Percentiles rank a stretch among this genome's conserved stretches.
Evolutionary conservation across 139 green algal genomes (phyloP).

Genomic region (Asterochloris erici): DNA sequence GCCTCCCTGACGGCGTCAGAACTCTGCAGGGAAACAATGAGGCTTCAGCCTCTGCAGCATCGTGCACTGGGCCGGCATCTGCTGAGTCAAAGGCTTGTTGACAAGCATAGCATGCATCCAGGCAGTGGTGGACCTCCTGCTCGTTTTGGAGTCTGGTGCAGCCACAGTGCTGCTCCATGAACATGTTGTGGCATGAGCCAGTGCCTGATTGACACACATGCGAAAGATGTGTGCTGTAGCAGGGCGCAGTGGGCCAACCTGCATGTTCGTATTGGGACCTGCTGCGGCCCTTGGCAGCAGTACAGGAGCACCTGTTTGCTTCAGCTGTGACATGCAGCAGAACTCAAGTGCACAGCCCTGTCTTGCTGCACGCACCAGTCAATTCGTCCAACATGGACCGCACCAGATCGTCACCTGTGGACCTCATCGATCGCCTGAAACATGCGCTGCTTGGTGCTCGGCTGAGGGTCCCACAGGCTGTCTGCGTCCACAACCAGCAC

Average conservation of each 20-base stretch:
- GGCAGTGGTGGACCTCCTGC: not conserved
- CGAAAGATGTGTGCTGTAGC: too few species aligned
- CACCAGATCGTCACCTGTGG: constrained; percentile 17
- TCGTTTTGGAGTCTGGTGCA: not conserved
- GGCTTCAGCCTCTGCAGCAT: not conserved
- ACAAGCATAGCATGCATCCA: not conserved
- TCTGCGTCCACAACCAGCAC: constrained; percentile 44
- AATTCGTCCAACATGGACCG: not conserved
- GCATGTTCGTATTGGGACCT: not conserved
- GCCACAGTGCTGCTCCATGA: too few species aligned
- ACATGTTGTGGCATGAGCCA: too few species aligned
- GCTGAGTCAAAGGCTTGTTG: not conserved
- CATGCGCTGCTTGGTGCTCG: constrained; percentile 22
- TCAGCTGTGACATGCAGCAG: too few species aligned
- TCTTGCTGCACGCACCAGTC: too few species aligned
- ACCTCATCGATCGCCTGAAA: constrained; percentile 23
- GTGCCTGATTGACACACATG: too few species aligned
- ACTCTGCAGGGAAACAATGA: constrained; percentile 27
- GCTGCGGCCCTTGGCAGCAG: not conserved
- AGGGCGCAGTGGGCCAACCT: too few species aligned
- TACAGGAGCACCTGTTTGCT: not conserved
- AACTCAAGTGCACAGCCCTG: too few species aligned
- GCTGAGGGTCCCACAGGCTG: constrained; percentile 33
- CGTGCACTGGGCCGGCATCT: too few species aligned
- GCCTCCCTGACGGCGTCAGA: constrained; percentile 21